These are phyloP conservation scores for Aspergillus neoniger DNA, from an alignment of 2,329 filamentous ascomycete genomes.

Conservation along the genomic window DNA sequence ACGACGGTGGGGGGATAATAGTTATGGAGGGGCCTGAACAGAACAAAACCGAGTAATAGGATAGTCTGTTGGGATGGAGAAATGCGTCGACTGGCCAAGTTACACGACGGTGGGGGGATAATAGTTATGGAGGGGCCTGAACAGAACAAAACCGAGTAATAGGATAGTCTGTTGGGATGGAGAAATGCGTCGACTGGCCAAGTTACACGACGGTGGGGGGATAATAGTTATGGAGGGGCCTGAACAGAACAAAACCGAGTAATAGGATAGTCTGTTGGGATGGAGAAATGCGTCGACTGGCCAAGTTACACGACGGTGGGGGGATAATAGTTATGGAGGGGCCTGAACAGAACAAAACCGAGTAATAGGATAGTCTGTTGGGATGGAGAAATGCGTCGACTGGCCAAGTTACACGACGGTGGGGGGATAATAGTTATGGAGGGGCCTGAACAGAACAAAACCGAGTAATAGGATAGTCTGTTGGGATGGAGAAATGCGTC, in stretches of 20 bases:
- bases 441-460: neutral
- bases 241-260: neutral
- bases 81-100: neutral
- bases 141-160: neutral
- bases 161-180: no score
- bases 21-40: neutral
- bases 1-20: neutral
- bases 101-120: neutral
- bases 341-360: neutral
- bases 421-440: neutral
- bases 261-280: neutral
- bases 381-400: neutral
- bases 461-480: neutral
- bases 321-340: neutral
- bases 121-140: neutral
- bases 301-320: neutral
- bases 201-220: neutral
- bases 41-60: neutral
- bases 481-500: neutral
- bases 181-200: neutral
- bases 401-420: neutral
- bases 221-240: neutral
- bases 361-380: neutral
- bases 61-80: no score
- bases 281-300: neutral